Evolutionary conservation across 352 stramenopile genomes (phyloP).

Genomic region (Phytophthora brassicae): DNA sequence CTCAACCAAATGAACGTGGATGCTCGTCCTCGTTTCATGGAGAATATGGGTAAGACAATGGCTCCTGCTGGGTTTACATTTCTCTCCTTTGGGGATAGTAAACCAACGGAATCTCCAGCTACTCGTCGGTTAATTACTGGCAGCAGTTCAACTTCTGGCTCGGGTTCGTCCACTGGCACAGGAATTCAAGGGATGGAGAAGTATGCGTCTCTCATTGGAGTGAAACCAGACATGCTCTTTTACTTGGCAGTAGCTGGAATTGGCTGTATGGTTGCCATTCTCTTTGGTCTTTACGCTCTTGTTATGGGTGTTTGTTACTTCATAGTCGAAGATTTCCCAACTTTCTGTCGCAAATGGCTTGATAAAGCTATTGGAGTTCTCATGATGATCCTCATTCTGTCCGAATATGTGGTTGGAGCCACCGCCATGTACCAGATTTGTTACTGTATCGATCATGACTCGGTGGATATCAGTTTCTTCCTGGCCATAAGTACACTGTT

Average conservation of each 20-base stretch:
- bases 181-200: slow-evolving; percentile 75
- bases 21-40: slow-evolving; percentile 64
- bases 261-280: slow-evolving; percentile 39
- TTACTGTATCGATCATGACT: slow-evolving; percentile 67
- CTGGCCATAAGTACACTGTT: slow-evolving; percentile 68
- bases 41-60: slow-evolving; percentile 80
- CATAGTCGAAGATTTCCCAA: slow-evolving; percentile 53
- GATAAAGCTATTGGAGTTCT: slow-evolving; percentile 79
- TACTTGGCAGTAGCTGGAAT: slow-evolving; percentile 77
- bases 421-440: slow-evolving; percentile 88
- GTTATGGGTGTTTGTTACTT: slow-evolving; percentile 50
- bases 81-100: slow-evolving; percentile 72
- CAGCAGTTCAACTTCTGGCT: slow-evolving; percentile 26
- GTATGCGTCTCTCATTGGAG: slow-evolving; percentile 73
- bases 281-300: slow-evolving; percentile 53
- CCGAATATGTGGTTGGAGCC: slow-evolving; percentile 81
- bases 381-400: slow-evolving; percentile 85
- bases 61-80: slow-evolving; percentile 63
- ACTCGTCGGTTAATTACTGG: slow-evolving; percentile 34
- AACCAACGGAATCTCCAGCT: neutral
- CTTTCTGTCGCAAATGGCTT: slow-evolving; percentile 70
- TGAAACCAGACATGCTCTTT: slow-evolving; percentile 79
- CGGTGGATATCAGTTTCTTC: slow-evolving; percentile 60
- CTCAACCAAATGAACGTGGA: slow-evolving; percentile 86
- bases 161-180: slow-evolving; percentile 23